A percentile compares a stretch with the other conserved stretches of the same genome.
phyloP scores from a whole-genome alignment of 371 early-diverging fungal species.

The Batkoa obscura region DNA sequence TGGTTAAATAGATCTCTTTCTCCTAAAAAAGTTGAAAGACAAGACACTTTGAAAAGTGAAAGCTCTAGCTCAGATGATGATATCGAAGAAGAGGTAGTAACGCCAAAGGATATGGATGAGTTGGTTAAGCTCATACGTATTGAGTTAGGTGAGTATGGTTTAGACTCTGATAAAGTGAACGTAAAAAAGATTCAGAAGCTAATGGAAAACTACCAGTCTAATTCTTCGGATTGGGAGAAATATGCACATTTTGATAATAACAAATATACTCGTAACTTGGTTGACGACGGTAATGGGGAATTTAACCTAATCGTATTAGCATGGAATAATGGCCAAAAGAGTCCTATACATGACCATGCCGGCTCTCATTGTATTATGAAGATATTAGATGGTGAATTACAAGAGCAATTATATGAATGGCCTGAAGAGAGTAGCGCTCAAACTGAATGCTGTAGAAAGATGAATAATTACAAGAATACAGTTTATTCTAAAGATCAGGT shows the following conservation, averaged over 20 bases:
- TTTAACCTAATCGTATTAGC: conserved; percentile 83
- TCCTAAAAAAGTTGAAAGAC: not conserved
- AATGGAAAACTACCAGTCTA: conserved; percentile 41
- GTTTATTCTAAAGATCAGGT: conserved; percentile 38
- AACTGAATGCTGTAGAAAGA: conserved; percentile 10
- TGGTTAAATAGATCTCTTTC: not conserved
- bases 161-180: conserved; percentile 36
- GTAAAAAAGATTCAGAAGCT: conserved; percentile 31
- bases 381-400: conserved; percentile 61
- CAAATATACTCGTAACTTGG: conserved; percentile 66
- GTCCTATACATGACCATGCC: conserved; percentile 88
- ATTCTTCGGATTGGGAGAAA: conserved; percentile 47
- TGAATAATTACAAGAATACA: conserved; percentile 22
- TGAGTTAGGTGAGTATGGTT: conserved; percentile 25
- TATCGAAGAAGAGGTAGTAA: not conserved
- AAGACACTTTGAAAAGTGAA: not conserved
- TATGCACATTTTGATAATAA: conserved; percentile 61
- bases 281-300: conserved; percentile 86
- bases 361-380: conserved; percentile 89
- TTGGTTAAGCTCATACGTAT: conserved; percentile 21
- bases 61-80: not conserved
- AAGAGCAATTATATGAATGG: conserved; percentile 65
- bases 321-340: conserved; percentile 45
- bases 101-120: conserved; percentile 18
- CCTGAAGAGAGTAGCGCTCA: conserved; percentile 16